phyloP scores from a whole-genome alignment of 169 alveolate species.

The Blepharisma undulans region DNA sequence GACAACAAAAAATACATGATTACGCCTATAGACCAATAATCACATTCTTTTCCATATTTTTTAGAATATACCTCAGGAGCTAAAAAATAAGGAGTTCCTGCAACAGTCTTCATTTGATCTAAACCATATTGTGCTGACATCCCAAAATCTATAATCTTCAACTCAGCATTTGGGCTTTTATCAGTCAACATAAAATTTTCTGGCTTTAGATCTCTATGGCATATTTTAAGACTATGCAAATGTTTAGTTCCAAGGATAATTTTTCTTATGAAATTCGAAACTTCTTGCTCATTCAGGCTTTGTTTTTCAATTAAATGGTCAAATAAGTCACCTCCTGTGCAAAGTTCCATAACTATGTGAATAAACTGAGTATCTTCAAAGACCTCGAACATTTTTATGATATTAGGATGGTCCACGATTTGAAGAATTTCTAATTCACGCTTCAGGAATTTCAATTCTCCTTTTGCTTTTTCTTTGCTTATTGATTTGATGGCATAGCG shows the following conservation, averaged over 20 bases:
- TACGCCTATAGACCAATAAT: conserved; percentile 72
- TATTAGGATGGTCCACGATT: conserved; percentile 69
- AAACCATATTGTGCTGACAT: conserved; percentile 43
- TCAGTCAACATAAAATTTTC: conserved; percentile 66
- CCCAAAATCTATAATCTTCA: conserved; percentile 63
- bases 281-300: conserved; percentile 64
- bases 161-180: conserved; percentile 35
- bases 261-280: conserved; percentile 76
- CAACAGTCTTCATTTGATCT: conserved; percentile 24
- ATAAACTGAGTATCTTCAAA: conserved; percentile 69
- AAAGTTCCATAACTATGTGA: conserved; percentile 69
- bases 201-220: conserved; percentile 86
- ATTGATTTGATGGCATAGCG: conserved; percentile 49
- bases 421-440: conserved; percentile 45
- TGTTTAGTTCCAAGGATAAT: conserved; percentile 80
- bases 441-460: conserved; percentile 59
- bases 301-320: conserved; percentile 70
- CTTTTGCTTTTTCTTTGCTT: not conserved
- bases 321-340: conserved; percentile 37
- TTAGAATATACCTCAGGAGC: conserved; percentile 57
- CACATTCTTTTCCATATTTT: conserved; percentile 62
- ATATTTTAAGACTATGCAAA: conserved; percentile 78
- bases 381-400: conserved; percentile 71
- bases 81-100: conserved; percentile 61
- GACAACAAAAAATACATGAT: conserved; percentile 55